Base-by-base conservation (phyloP, 2,329 filamentous ascomycete species). In the Diplodia scrobiculata region DNA sequence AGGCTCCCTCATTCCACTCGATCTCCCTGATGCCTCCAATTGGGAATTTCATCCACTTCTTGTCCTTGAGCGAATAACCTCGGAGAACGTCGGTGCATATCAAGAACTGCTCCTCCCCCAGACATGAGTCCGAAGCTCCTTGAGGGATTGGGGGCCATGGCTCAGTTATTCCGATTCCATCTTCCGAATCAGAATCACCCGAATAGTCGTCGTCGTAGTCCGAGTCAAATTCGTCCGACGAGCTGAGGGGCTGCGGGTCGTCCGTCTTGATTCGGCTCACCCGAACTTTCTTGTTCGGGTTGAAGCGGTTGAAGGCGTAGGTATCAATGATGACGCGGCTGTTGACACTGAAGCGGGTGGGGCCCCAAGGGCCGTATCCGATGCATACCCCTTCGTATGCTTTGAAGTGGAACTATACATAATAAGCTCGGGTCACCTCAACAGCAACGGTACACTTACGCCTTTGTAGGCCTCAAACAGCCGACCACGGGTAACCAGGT, bases 321-420 rank as follows among this genome's bases (percentile, higher is more conserved):
- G 76, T 74, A 65, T 84, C 82, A 60, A 84, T 78, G 66, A 84
- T 78, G 54, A 84, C 76, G 10, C 82, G 78, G 55, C 80, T 78
- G 58, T 79, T 66, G 29, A 68, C 65, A 53, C 66, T 67, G 62
- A 66, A 67, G 41, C 66, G 67, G 13, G 66, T 59, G 41, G 66
- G 54, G 6, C 68, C 69, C 52, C 70, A 68, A 21, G 66, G 58
- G 5, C 63, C 62, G 32, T 69, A 66, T 6, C 65, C 66, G 3
- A 70, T 25, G 19, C 67, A 68, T 19, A 70, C 64, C 17, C 70
- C 70, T 21, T 70, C 65, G 41, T 71, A 71, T 4, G 63, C 67
- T 17, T 70, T 69, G 63, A 71, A 70, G 45, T 69, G 69, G 17
- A 27, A 63, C 48, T 60, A 17, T 6, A 14, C 5, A 34, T 6